Conservation (phyloP, 257 asterid species). For the Cordia subcordata region DNA sequence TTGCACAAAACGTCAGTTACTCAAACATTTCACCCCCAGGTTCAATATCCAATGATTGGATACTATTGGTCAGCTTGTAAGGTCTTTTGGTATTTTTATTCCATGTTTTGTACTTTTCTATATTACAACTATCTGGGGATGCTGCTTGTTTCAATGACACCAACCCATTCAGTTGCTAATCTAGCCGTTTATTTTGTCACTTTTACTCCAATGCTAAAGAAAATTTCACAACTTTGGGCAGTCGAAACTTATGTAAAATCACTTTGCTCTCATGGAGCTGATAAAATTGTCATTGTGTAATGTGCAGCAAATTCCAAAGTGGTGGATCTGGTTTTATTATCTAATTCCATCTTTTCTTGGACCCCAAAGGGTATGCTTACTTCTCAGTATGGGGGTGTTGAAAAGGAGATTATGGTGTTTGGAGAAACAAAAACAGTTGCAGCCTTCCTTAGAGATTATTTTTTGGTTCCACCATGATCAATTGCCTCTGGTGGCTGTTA, state of each 20-base stretch:
- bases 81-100: conserved; percentile 27
- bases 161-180: conserved; percentile 25
- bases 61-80: conserved; percentile 22
- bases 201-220: no score
- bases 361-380: conserved; percentile 43
- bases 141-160: conserved; percentile 26
- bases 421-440: conserved; percentile 40
- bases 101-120: conserved; percentile 24
- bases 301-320: conserved; percentile 53
- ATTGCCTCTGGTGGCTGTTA: conserved; percentile 49
- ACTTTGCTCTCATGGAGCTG: no score
- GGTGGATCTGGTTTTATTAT: conserved; percentile 59
- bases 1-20: no score
- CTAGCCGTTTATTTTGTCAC: no score
- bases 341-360: conserved; percentile 57
- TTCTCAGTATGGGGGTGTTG: conserved; percentile 56
- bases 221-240: no score
- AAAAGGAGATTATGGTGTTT: conserved; percentile 35
- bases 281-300: no score
- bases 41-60: conserved; percentile 32
- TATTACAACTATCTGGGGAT: conserved; percentile 28
- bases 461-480: conserved; percentile 39
- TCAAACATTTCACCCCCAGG: no score
- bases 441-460: conserved; percentile 41
- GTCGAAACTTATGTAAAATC: no score